phyloP scores from a whole-genome alignment of 2,329 filamentous ascomycete species.

The Zymoseptoria crescenta region DNA sequence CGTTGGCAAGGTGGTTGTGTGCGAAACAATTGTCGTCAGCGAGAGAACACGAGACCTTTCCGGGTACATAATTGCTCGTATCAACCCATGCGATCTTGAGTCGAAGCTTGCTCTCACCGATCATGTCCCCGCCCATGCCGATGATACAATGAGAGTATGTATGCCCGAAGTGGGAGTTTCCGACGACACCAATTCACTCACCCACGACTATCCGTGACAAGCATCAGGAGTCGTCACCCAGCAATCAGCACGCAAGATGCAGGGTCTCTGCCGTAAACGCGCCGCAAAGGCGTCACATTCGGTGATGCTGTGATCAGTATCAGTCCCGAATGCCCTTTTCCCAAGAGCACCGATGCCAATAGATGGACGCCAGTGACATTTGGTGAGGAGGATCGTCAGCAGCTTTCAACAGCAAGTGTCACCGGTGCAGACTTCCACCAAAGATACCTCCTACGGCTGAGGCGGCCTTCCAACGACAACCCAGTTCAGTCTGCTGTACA shows the following conservation, averaged over 20 bases:
- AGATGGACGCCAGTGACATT: background rate
- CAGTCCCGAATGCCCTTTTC: background rate
- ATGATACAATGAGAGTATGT: background rate
- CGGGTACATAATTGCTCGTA: background rate
- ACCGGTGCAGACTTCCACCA: background rate
- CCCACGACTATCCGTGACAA: background rate
- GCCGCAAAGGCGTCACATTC: background rate
- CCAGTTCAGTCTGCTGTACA: too few species aligned
- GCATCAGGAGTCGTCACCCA: background rate
- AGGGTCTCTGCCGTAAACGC: background rate
- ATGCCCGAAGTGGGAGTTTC: background rate
- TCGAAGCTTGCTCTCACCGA: background rate
- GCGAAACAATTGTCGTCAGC: background rate
- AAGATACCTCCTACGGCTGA: background rate
- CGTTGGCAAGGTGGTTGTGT: background rate
- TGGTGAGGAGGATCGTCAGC: background rate
- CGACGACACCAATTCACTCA: background rate
- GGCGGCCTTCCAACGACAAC: too few species aligned
- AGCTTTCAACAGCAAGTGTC: background rate
- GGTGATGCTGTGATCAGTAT: background rate
- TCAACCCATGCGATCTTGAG: background rate
- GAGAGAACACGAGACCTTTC: background rate
- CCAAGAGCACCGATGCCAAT: background rate
- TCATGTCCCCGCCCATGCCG: background rate
- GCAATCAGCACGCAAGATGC: background rate